Base-by-base conservation (phyloP, 148 eudicot species). In the Amaranthus hypochondriacus region DNA sequence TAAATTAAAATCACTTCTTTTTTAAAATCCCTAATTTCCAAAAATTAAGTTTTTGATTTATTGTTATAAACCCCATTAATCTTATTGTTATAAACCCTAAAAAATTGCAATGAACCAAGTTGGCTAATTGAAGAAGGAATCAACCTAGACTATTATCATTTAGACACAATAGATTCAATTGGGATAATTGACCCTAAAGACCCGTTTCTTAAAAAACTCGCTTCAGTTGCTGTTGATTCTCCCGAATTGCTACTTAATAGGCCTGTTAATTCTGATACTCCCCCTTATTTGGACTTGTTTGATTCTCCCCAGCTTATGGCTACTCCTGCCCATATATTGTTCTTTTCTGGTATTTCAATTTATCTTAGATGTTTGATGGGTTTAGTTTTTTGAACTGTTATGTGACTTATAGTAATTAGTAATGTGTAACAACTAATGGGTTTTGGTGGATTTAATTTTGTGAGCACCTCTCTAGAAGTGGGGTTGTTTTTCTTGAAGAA, bases 301-400 rank as follows among this genome's bases (percentile, higher is more conserved):
- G 92, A 84, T 14, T 86, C 90, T 52, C 95, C 89, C 5, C 75
- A 50, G 43, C 92, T 88, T 78, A 89, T 87, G 92, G 93, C 96
- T 64, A 80, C 90, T 28, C 91, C 96, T 63, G 89, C 91, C n/a
- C 84, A 86, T 62, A 91, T 90, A 79, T 72, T 9, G 9, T 48
- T 50, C 5, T 11, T 48, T 48, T 4, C 5, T 74, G 0, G 47
- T 8, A 56, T 58, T 15, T 18, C 3, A 0, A 7, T 70, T 46
- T 5, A 10, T 42, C 63, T 3, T 62, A 9, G 39, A 43, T 72
- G 5, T 14, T 28, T 48, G 8, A 9, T 28, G 39, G 39, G 39
- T 28, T 28, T 44, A 2, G 1, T 58, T 7, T 4, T 3, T 71
- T 43, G 39, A 8, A 59, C 39, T 21, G 42, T 42, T 43, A 0